Evolutionary conservation across 1,139 yeast species (phyloP).

Genomic region (Lodderomyces margitis): DNA sequence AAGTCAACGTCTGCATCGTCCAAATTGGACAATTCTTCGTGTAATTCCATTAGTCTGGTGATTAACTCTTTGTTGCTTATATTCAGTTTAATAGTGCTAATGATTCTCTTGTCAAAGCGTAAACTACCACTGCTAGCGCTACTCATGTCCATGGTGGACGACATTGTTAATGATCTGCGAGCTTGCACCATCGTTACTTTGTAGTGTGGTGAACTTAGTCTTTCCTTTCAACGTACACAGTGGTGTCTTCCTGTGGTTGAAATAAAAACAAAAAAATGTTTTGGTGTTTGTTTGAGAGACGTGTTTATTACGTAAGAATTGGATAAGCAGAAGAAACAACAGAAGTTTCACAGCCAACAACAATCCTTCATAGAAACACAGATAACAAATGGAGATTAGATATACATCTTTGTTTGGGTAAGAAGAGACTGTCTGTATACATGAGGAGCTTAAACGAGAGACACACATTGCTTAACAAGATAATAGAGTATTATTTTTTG

Average conservation of each 20-base stretch:
- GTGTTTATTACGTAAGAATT: not conserved
- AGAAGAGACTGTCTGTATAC: too few relatives aligned
- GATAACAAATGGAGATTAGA: too few relatives aligned
- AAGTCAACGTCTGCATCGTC: slow-evolving; percentile 52
- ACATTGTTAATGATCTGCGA: slow-evolving; percentile 1
- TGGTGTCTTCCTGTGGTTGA: too few relatives aligned
- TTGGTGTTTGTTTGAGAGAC: not conserved
- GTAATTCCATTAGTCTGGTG: slow-evolving; percentile 41
- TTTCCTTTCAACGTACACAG: too few relatives aligned
- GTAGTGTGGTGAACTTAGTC: not conserved
- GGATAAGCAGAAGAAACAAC: not conserved
- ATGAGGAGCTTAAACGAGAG: too few relatives aligned
- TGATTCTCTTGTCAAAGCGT: slow-evolving; percentile 44
- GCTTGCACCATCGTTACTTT: not conserved
- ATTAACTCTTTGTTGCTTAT: slow-evolving; percentile 61
- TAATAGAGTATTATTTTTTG: too few relatives aligned
- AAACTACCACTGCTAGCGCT: not conserved
- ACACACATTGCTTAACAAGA: too few relatives aligned
- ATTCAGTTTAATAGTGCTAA: slow-evolving; percentile 54
- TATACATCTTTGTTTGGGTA: too few relatives aligned
- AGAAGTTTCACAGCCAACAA: not conserved
- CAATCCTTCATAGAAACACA: too few relatives aligned
- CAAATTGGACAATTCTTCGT: slow-evolving; percentile 58
- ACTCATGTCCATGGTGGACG: not conserved
- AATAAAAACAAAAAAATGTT: too few relatives aligned